These are phyloP conservation scores for Ganoderma multipileum DNA, from an alignment of 1,284 basidiomycete species.

Conservation along the genomic window DNA sequence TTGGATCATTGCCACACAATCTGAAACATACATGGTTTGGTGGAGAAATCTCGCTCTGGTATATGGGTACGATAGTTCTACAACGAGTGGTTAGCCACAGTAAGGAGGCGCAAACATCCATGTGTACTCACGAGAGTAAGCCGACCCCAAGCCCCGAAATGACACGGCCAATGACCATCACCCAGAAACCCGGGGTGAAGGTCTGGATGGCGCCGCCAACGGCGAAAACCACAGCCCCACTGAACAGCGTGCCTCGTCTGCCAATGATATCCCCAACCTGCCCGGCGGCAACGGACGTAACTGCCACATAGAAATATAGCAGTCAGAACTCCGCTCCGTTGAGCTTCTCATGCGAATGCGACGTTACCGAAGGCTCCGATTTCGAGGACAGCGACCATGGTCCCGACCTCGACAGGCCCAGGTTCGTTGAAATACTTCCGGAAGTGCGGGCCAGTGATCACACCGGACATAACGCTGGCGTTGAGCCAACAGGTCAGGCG, in stretches of 20 bases:
- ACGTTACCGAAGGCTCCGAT: conserved; percentile 87
- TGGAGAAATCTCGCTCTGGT: conserved; percentile 96
- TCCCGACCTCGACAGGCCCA: conserved; percentile 70
- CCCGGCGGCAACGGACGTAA: conserved; percentile 91
- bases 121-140: conserved; percentile 75
- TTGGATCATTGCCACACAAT: conserved; percentile 10
- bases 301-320: conserved; percentile 46
- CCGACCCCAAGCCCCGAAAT: conserved; percentile 95
- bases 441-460: conserved; percentile 95
- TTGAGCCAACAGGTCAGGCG: conserved; percentile 9
- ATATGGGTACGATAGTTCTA: conserved; percentile 97
- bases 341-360: conserved; percentile 1
- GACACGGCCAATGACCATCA: conserved; percentile 90
- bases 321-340: conserved; percentile 21
- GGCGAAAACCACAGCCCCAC: conserved; percentile 88
- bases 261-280: conserved; percentile 89
- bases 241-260: conserved; percentile 86
- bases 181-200: conserved; percentile 81
- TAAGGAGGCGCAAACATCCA: background rate
- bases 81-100: background rate
- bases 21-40: conserved; percentile 79
- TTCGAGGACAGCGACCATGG: conserved; percentile 93
- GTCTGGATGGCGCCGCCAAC: conserved; percentile 92
- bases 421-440: conserved; percentile 85
- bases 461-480: conserved; percentile 85